phyloP scores from a whole-genome alignment of 163 green algal species.

The Scenedesmus sp. region DNA sequence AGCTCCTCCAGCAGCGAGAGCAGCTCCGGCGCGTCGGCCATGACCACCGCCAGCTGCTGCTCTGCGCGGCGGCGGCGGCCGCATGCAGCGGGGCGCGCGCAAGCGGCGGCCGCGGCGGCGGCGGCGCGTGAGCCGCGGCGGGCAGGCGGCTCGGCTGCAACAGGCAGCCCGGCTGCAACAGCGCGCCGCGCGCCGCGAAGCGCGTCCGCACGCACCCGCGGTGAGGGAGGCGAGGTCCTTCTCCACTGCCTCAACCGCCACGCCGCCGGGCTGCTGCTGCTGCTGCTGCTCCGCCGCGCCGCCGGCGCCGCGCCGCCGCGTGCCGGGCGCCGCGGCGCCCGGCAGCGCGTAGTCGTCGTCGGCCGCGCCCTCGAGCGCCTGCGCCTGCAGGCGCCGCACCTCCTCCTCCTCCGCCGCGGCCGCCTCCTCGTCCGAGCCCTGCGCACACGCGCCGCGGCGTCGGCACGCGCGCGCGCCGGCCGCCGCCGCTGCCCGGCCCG shows the following conservation, averaged over 20 bases:
- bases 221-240: slow-evolving; percentile 57
- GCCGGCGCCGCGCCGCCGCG: slow-evolving; percentile 54
- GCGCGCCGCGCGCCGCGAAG: background rate
- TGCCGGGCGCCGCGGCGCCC: slow-evolving; percentile 47
- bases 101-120: background rate
- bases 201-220: slow-evolving; percentile 16
- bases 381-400: slow-evolving; percentile 76
- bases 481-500: too few relatives aligned
- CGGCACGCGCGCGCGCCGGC: too few relatives aligned
- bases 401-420: slow-evolving; percentile 84
- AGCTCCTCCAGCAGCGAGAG: slow-evolving; percentile 84
- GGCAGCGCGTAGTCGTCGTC: slow-evolving; percentile 77
- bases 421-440: slow-evolving; percentile 78
- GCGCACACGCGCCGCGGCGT: too few relatives aligned
- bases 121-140: background rate
- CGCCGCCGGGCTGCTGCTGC: slow-evolving; percentile 44
- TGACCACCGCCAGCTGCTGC: slow-evolving; percentile 59
- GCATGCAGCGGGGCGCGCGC: background rate
- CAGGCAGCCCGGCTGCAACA: background rate
- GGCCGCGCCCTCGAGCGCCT: slow-evolving; percentile 63
- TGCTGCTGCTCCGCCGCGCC: slow-evolving; percentile 43
- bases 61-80: slow-evolving; percentile 26
- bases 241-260: slow-evolving; percentile 60
- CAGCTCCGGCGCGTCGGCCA: slow-evolving; percentile 89
- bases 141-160: background rate